These are phyloP conservation scores for Cynara cardunculus DNA, from an alignment of 129 eudicot genomes.

Conservation along the genomic window DNA sequence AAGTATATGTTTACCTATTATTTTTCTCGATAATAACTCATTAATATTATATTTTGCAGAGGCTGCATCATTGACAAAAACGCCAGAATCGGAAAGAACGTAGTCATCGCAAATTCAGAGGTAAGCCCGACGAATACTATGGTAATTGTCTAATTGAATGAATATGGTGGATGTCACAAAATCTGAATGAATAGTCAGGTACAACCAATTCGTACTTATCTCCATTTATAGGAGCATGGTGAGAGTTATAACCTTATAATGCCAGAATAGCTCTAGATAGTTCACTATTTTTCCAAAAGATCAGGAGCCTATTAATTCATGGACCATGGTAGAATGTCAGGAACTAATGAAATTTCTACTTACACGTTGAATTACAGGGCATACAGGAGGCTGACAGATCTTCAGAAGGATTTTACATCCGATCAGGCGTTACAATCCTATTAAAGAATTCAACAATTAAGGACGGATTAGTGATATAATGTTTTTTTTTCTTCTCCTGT, in stretches of 20 bases:
- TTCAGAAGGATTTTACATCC: constrained; percentile 87
- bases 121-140: constrained; percentile 27
- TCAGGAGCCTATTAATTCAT: not conserved
- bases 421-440: constrained; percentile 80
- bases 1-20: not conserved
- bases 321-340: not conserved
- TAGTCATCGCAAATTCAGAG: constrained; percentile 88
- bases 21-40: not conserved
- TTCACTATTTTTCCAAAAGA: not conserved
- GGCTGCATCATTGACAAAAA: constrained; percentile 97
- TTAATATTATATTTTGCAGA: constrained; percentile 36
- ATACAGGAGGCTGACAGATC: constrained; percentile 97
- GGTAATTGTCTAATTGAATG: not conserved
- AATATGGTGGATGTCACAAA: not conserved
- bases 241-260: not conserved
- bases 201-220: no score
- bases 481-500: not conserved
- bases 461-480: constrained; percentile 77
- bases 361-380: constrained; percentile 46
- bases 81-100: constrained; percentile 93
- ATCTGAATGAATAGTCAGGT: not conserved
- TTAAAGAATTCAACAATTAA: constrained; percentile 73
- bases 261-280: not conserved
- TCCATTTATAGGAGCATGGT: not conserved
- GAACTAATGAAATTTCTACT: not conserved